These are phyloP conservation scores for Nyssa sinensis DNA, from an alignment of 148 eudicot genomes.

Conservation along the genomic window DNA sequence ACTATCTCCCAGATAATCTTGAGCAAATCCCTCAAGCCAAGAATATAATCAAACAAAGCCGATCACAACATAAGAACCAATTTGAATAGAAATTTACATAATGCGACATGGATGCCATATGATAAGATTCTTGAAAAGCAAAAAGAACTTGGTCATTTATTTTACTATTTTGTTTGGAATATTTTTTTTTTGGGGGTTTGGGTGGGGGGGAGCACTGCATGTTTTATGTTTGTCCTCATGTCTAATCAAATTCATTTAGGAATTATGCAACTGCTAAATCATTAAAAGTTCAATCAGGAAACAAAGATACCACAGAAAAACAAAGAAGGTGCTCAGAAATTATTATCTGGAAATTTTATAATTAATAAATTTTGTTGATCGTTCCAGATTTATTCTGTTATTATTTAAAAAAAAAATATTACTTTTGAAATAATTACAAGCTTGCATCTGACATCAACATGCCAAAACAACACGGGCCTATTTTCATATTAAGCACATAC, in stretches of 20 bases:
- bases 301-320: background rate
- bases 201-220: background rate
- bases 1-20: background rate
- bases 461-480: background rate
- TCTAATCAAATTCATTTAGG: background rate
- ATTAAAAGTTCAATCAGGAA: background rate
- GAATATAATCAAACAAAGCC: background rate
- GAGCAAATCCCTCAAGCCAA: background rate
- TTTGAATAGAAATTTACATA: background rate
- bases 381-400: too few relatives aligned
- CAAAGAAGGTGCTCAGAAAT: background rate
- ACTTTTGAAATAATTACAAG: too few relatives aligned
- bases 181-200: too few relatives aligned
- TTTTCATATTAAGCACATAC: constrained; percentile 18
- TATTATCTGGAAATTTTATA: too few relatives aligned
- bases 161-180: too few relatives aligned
- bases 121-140: too few relatives aligned
- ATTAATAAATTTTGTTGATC: too few relatives aligned
- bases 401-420: too few relatives aligned
- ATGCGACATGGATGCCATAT: too few relatives aligned
- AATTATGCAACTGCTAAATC: background rate
- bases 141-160: too few relatives aligned
- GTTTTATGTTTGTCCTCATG: background rate
- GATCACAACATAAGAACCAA: background rate
- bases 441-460: constrained; percentile 1